phyloP scores from a whole-genome alignment of 176 grass and related monocot species.

The Avena insularis region DNA sequence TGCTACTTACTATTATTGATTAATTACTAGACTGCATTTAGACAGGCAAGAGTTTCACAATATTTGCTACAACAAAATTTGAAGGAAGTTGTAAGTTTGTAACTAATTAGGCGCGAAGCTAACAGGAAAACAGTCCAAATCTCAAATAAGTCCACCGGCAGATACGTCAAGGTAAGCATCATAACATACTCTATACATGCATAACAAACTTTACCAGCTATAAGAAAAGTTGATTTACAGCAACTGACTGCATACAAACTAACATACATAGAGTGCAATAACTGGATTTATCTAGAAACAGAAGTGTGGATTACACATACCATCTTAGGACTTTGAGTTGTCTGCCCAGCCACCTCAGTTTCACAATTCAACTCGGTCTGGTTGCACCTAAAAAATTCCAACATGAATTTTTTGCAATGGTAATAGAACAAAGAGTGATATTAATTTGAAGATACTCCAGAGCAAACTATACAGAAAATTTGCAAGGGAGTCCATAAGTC shows the following conservation, averaged over 20 bases:
- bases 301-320: slow-evolving; percentile 41
- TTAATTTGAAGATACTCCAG: slow-evolving; percentile 11
- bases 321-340: slow-evolving; percentile 55
- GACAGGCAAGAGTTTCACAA: neutral
- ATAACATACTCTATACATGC: neutral
- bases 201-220: slow-evolving; percentile 1
- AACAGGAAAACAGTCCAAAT: slow-evolving; percentile 9
- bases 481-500: neutral
- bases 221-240: slow-evolving; percentile 1
- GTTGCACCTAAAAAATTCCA: slow-evolving; percentile 52
- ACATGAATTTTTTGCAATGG: slow-evolving; percentile 5
- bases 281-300: slow-evolving; percentile 11
- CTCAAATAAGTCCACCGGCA: neutral
- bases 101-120: neutral
- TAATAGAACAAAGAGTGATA: slow-evolving; percentile 1
- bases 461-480: neutral
- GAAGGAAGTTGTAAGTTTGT: neutral
- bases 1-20: neutral
- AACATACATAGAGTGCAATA: neutral
- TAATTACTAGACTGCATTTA: slow-evolving; percentile 16
- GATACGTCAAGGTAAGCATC: neutral
- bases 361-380: slow-evolving; percentile 52
- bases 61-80: neutral
- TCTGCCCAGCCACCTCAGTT: slow-evolving; percentile 16
- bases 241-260: slow-evolving; percentile 10